Base-by-base conservation (phyloP, 78 protist genomes). In the Tieghemostelium lacteum region DNA sequence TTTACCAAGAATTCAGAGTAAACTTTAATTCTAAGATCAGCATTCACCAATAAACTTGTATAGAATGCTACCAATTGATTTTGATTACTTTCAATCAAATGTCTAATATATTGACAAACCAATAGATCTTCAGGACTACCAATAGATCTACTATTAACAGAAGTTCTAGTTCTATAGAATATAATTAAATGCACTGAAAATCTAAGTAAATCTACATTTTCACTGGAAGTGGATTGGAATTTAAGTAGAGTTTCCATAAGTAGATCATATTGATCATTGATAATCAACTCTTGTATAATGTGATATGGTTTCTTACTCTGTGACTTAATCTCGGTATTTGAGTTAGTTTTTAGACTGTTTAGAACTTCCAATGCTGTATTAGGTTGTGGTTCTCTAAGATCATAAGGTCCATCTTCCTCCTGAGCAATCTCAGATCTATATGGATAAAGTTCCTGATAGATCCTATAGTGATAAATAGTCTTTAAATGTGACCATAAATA, bases 31-130 rank as follows among this genome's bases (percentile, higher is more conserved):
- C 33, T 40, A 29, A 45, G 65, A 34, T 50, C 33, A 3, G 66
- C 72, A 45, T 45, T 69, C 1, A 31, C 36, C 4, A 83, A 58
- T 24, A 83, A 69, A 40, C 78, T 69, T 39, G 78, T 69, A 60
- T 83, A 83, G 2, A 83, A 33, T 39, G 91, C 91, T 31, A 83
- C 91, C 45, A 83, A 83, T 8, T 83, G 72, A 33, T 69, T 20
- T 45, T 71, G 31, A 55, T 37, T n/a, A n/a, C n/a, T n/a, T n/a
- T n/a, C n/a, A n/a, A 83, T 83, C 45, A 83, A 69, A 83, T 83
- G 36, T 60, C 60, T 29, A 69, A 83, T 49, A 45, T 83, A 83
- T 37, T 61, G 34, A 33, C 69, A 22, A 7, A 83, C 54, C 5
- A 83, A 62, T 24, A 69, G 17, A 60, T 83, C 69, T 34, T 83